These are phyloP conservation scores for Moricandia moricandioides DNA, from an alignment of 345 rosid species.

Conservation along the genomic window DNA sequence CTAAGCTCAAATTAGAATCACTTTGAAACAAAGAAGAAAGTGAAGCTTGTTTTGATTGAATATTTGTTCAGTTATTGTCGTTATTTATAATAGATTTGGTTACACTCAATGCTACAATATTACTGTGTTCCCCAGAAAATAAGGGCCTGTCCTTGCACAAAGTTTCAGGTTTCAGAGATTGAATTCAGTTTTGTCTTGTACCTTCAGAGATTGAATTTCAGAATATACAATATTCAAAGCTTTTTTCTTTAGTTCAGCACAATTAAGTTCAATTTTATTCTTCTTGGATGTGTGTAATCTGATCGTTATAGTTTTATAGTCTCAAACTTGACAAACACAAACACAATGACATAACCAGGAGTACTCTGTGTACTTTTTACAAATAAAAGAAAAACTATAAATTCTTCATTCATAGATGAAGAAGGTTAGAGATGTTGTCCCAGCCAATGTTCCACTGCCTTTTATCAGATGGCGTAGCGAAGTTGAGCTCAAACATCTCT, in stretches of 20 bases:
- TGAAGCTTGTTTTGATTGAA: constrained; percentile 19
- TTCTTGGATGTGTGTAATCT: neutral
- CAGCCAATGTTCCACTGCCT: constrained; percentile 83
- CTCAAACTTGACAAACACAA: neutral
- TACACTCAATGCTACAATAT: neutral
- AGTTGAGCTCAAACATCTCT: constrained; percentile 99
- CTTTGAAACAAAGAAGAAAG: constrained; percentile 17
- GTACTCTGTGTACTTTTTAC: neutral
- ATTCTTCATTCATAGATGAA: constrained; percentile 61
- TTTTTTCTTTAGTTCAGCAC: no score
- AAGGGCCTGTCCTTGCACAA: neutral
- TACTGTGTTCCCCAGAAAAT: neutral
- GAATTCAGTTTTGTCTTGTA: neutral
- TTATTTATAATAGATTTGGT: constrained; percentile 11
- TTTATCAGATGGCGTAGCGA: constrained; percentile 75
- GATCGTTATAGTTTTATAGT: neutral
- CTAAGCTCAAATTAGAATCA: constrained; percentile 15
- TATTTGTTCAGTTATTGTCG: constrained; percentile 17
- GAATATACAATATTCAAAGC: no score
- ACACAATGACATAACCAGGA: neutral
- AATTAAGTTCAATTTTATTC: neutral
- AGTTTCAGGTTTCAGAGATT: neutral
- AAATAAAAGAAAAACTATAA: neutral
- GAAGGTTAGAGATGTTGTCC: constrained; percentile 87
- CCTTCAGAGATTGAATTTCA: neutral